Evolutionary conservation across 176 grass and related monocot species (phyloP).

Genomic region (Carex pumila): DNA sequence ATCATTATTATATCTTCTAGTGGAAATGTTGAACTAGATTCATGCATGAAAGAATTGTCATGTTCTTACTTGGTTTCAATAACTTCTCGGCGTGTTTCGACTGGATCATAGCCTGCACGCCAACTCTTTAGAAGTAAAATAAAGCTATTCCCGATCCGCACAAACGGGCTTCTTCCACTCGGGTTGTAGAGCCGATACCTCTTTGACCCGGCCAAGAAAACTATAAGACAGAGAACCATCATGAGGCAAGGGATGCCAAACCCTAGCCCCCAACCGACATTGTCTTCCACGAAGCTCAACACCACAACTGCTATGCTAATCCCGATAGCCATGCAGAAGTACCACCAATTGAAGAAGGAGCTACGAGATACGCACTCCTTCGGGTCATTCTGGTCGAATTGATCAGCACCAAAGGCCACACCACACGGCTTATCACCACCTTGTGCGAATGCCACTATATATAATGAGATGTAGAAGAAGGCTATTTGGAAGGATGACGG

Average conservation of each 20-base stretch:
- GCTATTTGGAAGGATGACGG: slow-evolving; percentile 13
- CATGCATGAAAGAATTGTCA: neutral
- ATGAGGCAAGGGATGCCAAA: slow-evolving; percentile 35
- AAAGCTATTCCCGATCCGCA: slow-evolving; percentile 18
- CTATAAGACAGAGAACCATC: slow-evolving; percentile 14
- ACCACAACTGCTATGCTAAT: neutral
- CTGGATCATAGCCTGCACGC: neutral
- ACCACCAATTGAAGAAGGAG: slow-evolving; percentile 68
- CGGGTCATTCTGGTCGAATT: slow-evolving; percentile 42
- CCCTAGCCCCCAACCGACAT: slow-evolving; percentile 43
- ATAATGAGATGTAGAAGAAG: slow-evolving; percentile 48
- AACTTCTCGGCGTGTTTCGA: neutral
- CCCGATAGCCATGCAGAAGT: slow-evolving; percentile 30
- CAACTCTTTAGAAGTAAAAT: slow-evolving; percentile 13
- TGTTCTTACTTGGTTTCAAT: neutral
- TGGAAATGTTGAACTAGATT: neutral
- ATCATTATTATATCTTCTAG: neutral
- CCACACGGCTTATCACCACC: slow-evolving; percentile 45
- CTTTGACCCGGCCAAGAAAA: slow-evolving; percentile 40
- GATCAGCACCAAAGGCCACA: slow-evolving; percentile 49
- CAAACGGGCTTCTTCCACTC: neutral
- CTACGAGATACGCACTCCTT: slow-evolving; percentile 21
- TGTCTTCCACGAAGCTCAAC: slow-evolving; percentile 47
- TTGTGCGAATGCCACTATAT: slow-evolving; percentile 40
- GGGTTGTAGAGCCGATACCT: slow-evolving; percentile 37